Percentiles rank a stretch among this genome's conserved stretches.
Conservation (phyloP, 805 yeast species). For the Schwanniomyces polymorphus region DNA sequence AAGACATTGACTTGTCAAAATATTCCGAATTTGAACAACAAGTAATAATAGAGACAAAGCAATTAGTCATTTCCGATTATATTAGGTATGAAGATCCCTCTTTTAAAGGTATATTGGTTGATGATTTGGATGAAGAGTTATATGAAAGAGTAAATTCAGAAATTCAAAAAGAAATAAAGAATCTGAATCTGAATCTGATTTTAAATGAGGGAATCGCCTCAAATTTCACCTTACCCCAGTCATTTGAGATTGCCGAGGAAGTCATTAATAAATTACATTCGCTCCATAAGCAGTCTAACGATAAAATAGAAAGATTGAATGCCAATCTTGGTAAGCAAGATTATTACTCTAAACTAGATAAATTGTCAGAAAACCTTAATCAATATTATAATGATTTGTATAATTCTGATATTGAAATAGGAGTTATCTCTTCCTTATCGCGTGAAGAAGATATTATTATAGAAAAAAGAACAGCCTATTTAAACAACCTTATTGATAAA, state of each 20-base stretch:
- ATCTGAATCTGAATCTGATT: neutral
- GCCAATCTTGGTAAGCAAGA: constrained; percentile 1
- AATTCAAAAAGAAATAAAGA: constrained; percentile 10
- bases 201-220: neutral
- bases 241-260: constrained; percentile 14
- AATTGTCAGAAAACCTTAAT: constrained; percentile 8
- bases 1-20: neutral
- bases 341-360: constrained; percentile 3
- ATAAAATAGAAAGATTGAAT: neutral
- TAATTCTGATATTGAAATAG: constrained; percentile 15
- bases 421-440: constrained; percentile 5
- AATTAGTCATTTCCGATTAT: constrained; percentile 44
- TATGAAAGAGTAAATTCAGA: constrained; percentile 15
- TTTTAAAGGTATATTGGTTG: constrained; percentile 14
- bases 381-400: constrained; percentile 9
- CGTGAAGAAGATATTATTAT: constrained; percentile 18
- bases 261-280: constrained; percentile 17
- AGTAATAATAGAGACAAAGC: constrained; percentile 30
- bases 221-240: constrained; percentile 10
- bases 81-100: constrained; percentile 24
- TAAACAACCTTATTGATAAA: constrained; percentile 24
- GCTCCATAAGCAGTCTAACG: constrained; percentile 5
- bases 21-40: constrained; percentile 10
- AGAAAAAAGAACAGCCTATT: constrained; percentile 14
- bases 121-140: constrained; percentile 32